Base-by-base conservation (phyloP, 2,329 filamentous ascomycete species). In the Pyricularia sp. region DNA sequence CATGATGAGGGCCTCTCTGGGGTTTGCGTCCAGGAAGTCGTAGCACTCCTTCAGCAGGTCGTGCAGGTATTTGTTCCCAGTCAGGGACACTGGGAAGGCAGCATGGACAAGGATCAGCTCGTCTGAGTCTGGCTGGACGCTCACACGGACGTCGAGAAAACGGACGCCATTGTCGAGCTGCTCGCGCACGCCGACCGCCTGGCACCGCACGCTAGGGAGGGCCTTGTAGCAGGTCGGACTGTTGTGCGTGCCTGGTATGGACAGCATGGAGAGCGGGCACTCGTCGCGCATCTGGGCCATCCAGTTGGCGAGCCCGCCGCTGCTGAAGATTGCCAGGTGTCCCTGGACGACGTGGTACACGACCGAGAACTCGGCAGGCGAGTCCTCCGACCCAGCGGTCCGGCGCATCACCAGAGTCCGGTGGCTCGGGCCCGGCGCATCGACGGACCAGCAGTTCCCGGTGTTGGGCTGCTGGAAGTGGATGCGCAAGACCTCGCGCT, bases 221-320 rank as follows among this genome's bases (percentile, higher is more conserved):
- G 95, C 94, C 66, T 87, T 85, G 82, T 96, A 85, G 80, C 87
- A 90, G 11, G 94, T 96, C 7, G 95, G 92, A 23, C 92, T 92
- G 81, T 99, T 98, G 83, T 99, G 95, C 0, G 95, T 97, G 72
- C 95, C 95, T 0, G 95, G 95, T 71, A 98, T 95, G 66, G 91
- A 95, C 66, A 99, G 87, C 2, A 90, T 85, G 0, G 92, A 91
- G 4, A 98, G 83, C 1, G 92, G 88, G 67, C 88, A 90, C 25
- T 88, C 84, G 74, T 94, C 87, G 70, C 85, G 83, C 61, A 98
- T 84, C 71, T 89, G 84, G 69, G 83, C 79, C 94, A 98, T 98
- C 95, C 95, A 97, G 68, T 83, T 80, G 71, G 88, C 77, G 66
- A 94, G 85, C 68, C 88, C 84, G 20, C 89, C 85, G 5, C 89